A percentile compares a stretch with the other conserved stretches of the same genome.
Evolutionary conservation across 192 early-diverging fungal species (phyloP).

Genomic region (Gamsiella multidivaricata): DNA sequence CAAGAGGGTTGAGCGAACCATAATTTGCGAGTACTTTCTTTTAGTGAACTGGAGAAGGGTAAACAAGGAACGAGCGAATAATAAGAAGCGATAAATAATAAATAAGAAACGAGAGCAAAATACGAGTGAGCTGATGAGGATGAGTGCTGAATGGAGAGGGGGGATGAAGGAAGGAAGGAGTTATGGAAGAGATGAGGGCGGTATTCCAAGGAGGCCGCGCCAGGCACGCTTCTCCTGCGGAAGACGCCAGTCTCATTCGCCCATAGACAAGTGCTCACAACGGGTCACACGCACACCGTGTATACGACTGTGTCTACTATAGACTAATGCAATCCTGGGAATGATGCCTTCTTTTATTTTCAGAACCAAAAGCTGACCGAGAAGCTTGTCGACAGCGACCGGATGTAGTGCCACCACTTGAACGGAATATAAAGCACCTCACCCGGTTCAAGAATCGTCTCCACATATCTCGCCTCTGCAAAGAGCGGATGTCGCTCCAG

Average conservation of each 20-base stretch:
- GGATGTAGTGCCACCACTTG: slow-evolving; percentile 93
- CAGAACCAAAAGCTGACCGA: slow-evolving; percentile 94
- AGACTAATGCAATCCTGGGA: too few relatives aligned
- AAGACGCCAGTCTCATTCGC: not conserved
- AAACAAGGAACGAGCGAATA: too few relatives aligned
- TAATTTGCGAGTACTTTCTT: not conserved
- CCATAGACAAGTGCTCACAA: not conserved
- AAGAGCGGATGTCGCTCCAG: slow-evolving; percentile 64
- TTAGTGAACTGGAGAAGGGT: too few relatives aligned
- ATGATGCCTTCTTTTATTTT: not conserved
- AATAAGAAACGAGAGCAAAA: not conserved
- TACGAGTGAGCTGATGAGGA: not conserved
- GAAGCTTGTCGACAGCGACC: slow-evolving; percentile 77
- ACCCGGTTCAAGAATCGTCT: slow-evolving; percentile 78
- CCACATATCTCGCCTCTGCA: slow-evolving; percentile 66
- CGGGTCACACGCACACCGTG: slow-evolving; percentile 3
- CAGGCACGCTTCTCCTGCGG: too few relatives aligned
- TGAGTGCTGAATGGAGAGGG: not conserved
- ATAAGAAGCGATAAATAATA: too few relatives aligned
- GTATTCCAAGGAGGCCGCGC: too few relatives aligned
- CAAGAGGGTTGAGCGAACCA: slow-evolving; percentile 37
- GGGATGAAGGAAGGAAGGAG: not conserved
- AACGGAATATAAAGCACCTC: slow-evolving; percentile 91
- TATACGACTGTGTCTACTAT: too few relatives aligned
- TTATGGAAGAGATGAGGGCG: not conserved